Percentiles rank a stretch among this genome's conserved stretches.
Conservation (phyloP, 1,139 yeast genomes). For the Entelexis sorbosivorans region DNA sequence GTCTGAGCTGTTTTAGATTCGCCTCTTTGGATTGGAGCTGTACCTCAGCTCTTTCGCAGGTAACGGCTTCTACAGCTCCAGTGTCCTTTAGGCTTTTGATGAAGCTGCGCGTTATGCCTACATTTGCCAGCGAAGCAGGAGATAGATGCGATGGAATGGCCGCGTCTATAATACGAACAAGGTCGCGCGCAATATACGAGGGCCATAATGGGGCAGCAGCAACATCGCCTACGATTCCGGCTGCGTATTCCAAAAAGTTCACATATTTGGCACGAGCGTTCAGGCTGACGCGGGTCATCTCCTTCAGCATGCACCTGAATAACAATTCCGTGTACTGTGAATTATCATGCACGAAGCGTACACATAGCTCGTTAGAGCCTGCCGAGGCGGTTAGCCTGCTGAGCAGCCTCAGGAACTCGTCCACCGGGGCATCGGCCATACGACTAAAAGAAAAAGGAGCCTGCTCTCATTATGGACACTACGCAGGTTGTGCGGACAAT, state of each 20-base stretch:
- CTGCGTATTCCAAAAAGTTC: conserved; percentile 51
- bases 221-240: conserved; percentile 25
- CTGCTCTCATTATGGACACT: not conserved
- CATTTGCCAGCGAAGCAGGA: conserved; percentile 38
- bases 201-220: conserved; percentile 14
- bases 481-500: too few species aligned
- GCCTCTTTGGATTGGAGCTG: conserved; percentile 12
- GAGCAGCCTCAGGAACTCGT: conserved; percentile 45
- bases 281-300: conserved; percentile 41
- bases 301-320: conserved; percentile 57
- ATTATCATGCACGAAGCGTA: conserved; percentile 50
- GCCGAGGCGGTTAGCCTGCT: conserved; percentile 53
- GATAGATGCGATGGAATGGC: conserved; percentile 41
- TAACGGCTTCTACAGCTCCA: conserved; percentile 6
- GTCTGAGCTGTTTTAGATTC: conserved; percentile 2
- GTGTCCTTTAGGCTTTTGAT: conserved; percentile 20
- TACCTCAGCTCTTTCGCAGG: not conserved
- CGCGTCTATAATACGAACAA: conserved; percentile 40
- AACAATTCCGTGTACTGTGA: conserved; percentile 57
- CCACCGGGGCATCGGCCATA: conserved; percentile 4
- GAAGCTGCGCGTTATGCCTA: conserved; percentile 31
- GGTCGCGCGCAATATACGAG: conserved; percentile 35
- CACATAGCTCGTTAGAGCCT: conserved; percentile 44
- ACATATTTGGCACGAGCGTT: conserved; percentile 57
- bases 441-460: not conserved